phyloP scores from a whole-genome alignment of 495 filamentous ascomycete genomes.

The Aspergillus heteromorphus region DNA sequence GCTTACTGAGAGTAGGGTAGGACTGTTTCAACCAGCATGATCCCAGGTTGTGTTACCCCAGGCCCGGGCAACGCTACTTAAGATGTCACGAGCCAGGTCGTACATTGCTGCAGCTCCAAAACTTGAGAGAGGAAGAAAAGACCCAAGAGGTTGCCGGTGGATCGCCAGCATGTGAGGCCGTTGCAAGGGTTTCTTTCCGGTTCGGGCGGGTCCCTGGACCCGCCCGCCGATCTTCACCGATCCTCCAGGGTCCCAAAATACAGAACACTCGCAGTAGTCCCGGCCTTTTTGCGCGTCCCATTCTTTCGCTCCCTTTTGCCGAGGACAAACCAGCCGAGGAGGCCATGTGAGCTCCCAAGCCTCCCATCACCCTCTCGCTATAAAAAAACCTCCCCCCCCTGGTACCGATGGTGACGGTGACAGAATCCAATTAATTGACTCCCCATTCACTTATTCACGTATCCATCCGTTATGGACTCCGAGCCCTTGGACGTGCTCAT shows the following conservation, averaged over 20 bases:
- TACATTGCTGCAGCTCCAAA: too few species aligned
- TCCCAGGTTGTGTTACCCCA: too few species aligned
- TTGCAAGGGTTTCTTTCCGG: slow-evolving; percentile 14
- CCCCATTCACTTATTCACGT: slow-evolving; percentile 17
- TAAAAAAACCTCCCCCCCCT: slow-evolving; percentile 5
- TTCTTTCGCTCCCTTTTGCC: neutral
- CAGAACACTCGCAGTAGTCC: too few species aligned
- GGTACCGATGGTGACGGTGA: neutral
- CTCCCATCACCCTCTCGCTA: neutral
- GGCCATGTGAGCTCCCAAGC: neutral
- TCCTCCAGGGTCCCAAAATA: neutral
- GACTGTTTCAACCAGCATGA: neutral
- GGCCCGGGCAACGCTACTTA: too few species aligned
- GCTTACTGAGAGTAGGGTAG: neutral
- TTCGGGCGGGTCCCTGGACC: neutral
- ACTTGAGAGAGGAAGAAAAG: too few species aligned
- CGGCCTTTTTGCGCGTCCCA: too few species aligned
- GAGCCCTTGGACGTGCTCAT: slow-evolving; percentile 56
- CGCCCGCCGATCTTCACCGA: neutral
- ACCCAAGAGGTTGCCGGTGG: too few species aligned
- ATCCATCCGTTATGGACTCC: too few species aligned
- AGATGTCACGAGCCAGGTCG: neutral
- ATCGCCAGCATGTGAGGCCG: neutral
- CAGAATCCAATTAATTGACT: neutral
- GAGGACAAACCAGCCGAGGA: neutral